Evolutionary conservation across 768 basidiomycete genomes (phyloP).

Genomic region (Rhodocollybia butyracea): DNA sequence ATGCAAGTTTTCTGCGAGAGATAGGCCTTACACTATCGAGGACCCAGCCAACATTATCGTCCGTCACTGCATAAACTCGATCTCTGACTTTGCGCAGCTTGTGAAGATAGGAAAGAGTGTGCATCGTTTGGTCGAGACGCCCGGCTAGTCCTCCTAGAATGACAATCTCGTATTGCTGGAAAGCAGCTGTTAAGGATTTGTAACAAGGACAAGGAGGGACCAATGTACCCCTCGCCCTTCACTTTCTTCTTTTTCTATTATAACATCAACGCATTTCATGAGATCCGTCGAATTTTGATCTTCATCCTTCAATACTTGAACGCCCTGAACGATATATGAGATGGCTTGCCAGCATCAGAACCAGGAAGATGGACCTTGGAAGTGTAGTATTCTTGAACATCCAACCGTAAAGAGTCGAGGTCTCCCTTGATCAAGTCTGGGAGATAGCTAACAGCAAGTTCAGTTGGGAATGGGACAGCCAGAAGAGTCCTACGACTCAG

Average conservation of each 20-base stretch:
- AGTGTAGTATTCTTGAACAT: slow-evolving; percentile 70
- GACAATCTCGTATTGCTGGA: slow-evolving; percentile 59
- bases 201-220: neutral
- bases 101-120: slow-evolving; percentile 81
- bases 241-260: slow-evolving; percentile 54
- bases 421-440: slow-evolving; percentile 94
- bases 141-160: slow-evolving; percentile 89
- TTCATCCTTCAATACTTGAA: slow-evolving; percentile 60
- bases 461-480: neutral
- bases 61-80: slow-evolving; percentile 75
- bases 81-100: slow-evolving; percentile 64
- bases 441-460: slow-evolving; percentile 46
- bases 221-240: slow-evolving; percentile 35
- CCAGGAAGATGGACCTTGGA: slow-evolving; percentile 39
- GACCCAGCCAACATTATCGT: slow-evolving; percentile 90
- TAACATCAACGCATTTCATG: slow-evolving; percentile 80
- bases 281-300: slow-evolving; percentile 91
- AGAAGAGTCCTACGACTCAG: neutral
- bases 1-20: neutral
- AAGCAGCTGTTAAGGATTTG: neutral
- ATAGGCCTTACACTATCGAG: slow-evolving; percentile 59
- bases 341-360: neutral
- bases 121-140: slow-evolving; percentile 91
- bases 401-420: slow-evolving; percentile 79
- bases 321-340: slow-evolving; percentile 44